Evolutionary conservation across 176 grass and related monocot genomes (phyloP).

Genomic region (Triticum urartu): DNA sequence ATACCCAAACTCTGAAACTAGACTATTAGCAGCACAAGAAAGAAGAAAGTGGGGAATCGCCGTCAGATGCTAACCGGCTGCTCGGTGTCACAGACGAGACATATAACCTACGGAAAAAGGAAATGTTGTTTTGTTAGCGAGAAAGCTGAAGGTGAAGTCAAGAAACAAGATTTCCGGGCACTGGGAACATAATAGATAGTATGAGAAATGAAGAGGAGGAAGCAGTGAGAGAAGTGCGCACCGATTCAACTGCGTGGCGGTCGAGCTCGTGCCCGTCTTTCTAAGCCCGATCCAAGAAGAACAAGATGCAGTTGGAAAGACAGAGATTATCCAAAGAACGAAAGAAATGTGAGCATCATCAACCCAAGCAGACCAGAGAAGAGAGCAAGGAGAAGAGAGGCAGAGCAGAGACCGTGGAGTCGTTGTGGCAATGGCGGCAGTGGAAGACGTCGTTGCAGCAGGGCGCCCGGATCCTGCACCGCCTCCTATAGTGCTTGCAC

Average conservation of each 20-base stretch:
- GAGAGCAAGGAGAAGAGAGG: not conserved
- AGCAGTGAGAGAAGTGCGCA: not conserved
- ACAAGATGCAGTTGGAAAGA: not conserved
- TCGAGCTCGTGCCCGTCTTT: slow-evolving; percentile 79
- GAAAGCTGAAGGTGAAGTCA: not conserved
- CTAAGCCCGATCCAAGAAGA: slow-evolving; percentile 34
- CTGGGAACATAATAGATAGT: not conserved
- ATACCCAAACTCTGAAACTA: no score
- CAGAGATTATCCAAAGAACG: not conserved
- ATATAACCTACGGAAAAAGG: slow-evolving; percentile 53
- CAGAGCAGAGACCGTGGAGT: slow-evolving; percentile 54
- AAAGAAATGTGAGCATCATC: not conserved
- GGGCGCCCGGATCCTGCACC: slow-evolving; percentile 83
- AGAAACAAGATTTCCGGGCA: no score
- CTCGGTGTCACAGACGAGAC: slow-evolving; percentile 77
- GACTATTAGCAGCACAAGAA: no score
- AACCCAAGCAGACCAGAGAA: not conserved
- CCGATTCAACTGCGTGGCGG: slow-evolving; percentile 59
- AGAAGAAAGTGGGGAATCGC: no score
- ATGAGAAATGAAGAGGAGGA: no score
- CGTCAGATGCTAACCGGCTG: slow-evolving; percentile 50
- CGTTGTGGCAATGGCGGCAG: slow-evolving; percentile 94
- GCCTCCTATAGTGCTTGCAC: slow-evolving; percentile 89
- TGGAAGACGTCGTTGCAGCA: slow-evolving; percentile 82
- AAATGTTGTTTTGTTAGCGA: not conserved